Conservation (phyloP, 768 basidiomycete genomes). For the Tylopilus intermedius region DNA sequence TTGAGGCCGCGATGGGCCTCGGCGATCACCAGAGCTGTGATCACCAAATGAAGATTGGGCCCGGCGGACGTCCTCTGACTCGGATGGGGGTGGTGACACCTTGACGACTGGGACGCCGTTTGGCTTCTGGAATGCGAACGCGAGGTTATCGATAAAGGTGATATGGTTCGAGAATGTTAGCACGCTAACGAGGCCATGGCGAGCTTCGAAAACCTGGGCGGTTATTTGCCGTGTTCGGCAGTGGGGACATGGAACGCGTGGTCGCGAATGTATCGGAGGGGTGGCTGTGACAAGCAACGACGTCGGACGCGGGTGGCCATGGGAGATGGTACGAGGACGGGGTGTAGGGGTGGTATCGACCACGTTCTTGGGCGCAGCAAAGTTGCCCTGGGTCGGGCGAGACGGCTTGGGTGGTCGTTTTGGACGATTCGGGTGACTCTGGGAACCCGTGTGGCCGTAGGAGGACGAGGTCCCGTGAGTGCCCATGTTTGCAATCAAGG, state of each 20-base stretch:
- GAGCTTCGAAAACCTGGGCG: slow-evolving; percentile 29
- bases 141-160: slow-evolving; percentile 9
- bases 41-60: not conserved
- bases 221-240: slow-evolving; percentile 9
- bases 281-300: slow-evolving; percentile 9
- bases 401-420: slow-evolving; percentile 13
- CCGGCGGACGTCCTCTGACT: not conserved
- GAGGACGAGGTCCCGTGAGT: slow-evolving; percentile 16
- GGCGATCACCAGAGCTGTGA: not conserved
- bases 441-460: slow-evolving; percentile 11
- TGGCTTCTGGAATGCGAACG: not conserved
- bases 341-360: slow-evolving; percentile 15
- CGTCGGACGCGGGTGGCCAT: slow-evolving; percentile 15
- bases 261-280: no score
- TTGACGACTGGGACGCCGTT: slow-evolving; percentile 9
- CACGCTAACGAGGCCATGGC: slow-evolving; percentile 21
- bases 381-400: slow-evolving; percentile 5
- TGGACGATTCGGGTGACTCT: not conserved
- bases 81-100: slow-evolving; percentile 13
- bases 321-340: slow-evolving; percentile 19
- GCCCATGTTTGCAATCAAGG: slow-evolving; percentile 9
- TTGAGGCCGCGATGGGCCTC: not conserved
- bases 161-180: slow-evolving; percentile 4
- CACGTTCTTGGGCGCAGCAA: not conserved
- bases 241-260: slow-evolving; percentile 6